phyloP scores from a whole-genome alignment of 495 filamentous ascomycete species.

The Elasticomyces elasticus region DNA sequence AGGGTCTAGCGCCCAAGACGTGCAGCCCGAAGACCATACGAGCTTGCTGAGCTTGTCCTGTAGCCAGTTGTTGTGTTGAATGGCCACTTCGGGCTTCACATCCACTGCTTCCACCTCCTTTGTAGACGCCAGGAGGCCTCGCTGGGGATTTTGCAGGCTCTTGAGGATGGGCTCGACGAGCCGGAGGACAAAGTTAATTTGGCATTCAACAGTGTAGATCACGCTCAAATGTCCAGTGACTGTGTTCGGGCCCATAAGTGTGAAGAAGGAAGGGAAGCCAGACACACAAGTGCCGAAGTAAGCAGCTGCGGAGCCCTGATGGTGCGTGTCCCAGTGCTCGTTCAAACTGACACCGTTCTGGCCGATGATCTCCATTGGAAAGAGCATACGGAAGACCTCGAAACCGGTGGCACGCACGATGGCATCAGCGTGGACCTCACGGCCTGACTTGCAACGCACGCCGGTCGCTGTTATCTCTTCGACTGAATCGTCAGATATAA shows the following conservation, averaged over 20 bases:
- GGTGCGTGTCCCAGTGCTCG: constrained; percentile 25
- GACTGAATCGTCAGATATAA: constrained; percentile 24
- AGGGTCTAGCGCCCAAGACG: constrained; percentile 26
- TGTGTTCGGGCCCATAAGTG: constrained; percentile 30
- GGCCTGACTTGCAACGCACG: constrained; percentile 18
- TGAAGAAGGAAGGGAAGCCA: constrained; percentile 31
- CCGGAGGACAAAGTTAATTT: constrained; percentile 29
- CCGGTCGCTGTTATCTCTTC: constrained; percentile 19
- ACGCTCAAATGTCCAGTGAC: constrained; percentile 29
- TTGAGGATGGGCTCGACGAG: constrained; percentile 24
- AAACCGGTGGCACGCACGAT: constrained; percentile 30
- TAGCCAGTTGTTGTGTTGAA: constrained; percentile 18
- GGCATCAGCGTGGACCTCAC: constrained; percentile 25
- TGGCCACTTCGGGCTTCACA: constrained; percentile 19
- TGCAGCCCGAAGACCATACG: constrained; percentile 27
- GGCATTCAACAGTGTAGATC: constrained; percentile 31
- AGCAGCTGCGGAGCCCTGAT: constrained; percentile 22
- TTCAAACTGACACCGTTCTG: constrained; percentile 21
- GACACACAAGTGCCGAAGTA: constrained; percentile 28
- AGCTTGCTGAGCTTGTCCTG: constrained; percentile 21
- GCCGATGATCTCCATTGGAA: constrained; percentile 27
- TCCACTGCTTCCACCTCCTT: constrained; percentile 16
- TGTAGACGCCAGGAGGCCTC: constrained; percentile 5
- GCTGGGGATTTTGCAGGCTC: constrained; percentile 12
- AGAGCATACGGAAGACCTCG: constrained; percentile 26